These are phyloP conservation scores for Chaetoscypha palmicola DNA, from an alignment of 2,329 filamentous ascomycete species.

Conservation along the genomic window DNA sequence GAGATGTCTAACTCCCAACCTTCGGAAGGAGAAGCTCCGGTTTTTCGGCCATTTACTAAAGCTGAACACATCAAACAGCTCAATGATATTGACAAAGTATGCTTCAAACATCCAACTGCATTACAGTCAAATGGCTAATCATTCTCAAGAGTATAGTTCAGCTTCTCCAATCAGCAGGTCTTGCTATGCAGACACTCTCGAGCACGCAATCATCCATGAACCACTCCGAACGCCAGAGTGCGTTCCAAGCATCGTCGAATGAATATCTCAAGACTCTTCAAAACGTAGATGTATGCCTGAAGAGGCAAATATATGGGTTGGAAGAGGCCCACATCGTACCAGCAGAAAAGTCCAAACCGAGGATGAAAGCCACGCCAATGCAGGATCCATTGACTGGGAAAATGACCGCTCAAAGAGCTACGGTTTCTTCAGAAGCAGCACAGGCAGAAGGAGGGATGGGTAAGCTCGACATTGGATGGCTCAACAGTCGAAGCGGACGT, in stretches of 20 bases:
- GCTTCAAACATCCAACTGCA: too few species aligned
- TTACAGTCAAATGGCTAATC: too few species aligned
- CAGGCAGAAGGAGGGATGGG: constrained; percentile 41
- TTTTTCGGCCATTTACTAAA: constrained; percentile 50
- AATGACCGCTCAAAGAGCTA: constrained; percentile 13
- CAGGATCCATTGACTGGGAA: constrained; percentile 4
- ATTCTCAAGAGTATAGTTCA: constrained; percentile 33
- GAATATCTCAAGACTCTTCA: constrained; percentile 69
- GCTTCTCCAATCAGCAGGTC: constrained; percentile 52
- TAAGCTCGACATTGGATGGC: constrained; percentile 72
- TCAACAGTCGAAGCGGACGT: constrained; percentile 79
- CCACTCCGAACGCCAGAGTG: constrained; percentile 28
- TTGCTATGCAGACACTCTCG: constrained; percentile 57
- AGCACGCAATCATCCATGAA: constrained; percentile 33
- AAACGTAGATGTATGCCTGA: constrained; percentile 65
- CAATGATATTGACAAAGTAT: constrained; percentile 66
- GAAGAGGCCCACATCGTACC: constrained; percentile 73
- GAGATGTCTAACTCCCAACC: constrained; percentile 10
- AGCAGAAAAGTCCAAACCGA: constrained; percentile 29
- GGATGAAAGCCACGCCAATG: constrained; percentile 22
- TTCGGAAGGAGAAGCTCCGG: constrained; percentile 14
- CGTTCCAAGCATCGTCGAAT: constrained; percentile 53
- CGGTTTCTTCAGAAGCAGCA: constrained; percentile 11
- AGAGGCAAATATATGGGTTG: constrained; percentile 68
- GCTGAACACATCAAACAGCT: constrained; percentile 76